These are phyloP conservation scores for Phytopythium helicoides DNA, from an alignment of 352 stramenopile genomes.

Conservation along the genomic window DNA sequence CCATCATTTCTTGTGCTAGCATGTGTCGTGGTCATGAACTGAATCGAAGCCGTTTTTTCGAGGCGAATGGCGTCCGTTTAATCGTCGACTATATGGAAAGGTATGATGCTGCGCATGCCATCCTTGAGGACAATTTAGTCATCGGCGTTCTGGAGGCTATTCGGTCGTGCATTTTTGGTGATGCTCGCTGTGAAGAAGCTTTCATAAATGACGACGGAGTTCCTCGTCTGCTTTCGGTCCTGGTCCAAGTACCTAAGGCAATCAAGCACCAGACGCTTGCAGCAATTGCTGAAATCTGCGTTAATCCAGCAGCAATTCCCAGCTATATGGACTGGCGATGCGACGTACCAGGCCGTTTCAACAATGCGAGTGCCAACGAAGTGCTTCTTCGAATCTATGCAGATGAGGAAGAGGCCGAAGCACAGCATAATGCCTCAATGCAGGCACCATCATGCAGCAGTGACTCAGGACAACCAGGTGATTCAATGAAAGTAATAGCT, in stretches of 20 bases:
- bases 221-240: slow-evolving; percentile 52
- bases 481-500: slow-evolving; percentile 14
- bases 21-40: slow-evolving; percentile 51
- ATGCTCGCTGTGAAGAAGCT: slow-evolving; percentile 42
- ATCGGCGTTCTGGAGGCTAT: slow-evolving; percentile 63
- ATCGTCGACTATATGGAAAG: slow-evolving; percentile 38
- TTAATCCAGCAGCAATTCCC: slow-evolving; percentile 66
- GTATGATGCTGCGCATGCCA: slow-evolving; percentile 46
- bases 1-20: slow-evolving; percentile 47
- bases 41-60: slow-evolving; percentile 52
- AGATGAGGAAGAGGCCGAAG: slow-evolving; percentile 48
- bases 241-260: slow-evolving; percentile 46
- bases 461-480: background rate
- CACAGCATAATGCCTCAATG: background rate
- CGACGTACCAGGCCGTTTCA: slow-evolving; percentile 38
- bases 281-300: slow-evolving; percentile 61
- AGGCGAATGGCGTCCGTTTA: slow-evolving; percentile 39
- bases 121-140: slow-evolving; percentile 72
- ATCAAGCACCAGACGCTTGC: slow-evolving; percentile 63
- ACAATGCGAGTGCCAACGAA: slow-evolving; percentile 53
- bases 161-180: slow-evolving; percentile 57
- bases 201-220: slow-evolving; percentile 69
- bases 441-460: background rate
- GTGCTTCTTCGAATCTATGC: slow-evolving; percentile 71
- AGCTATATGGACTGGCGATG: slow-evolving; percentile 64